phyloP scores from a whole-genome alignment of 2,329 filamentous ascomycete species.

The Phialocephala subalpina region DNA sequence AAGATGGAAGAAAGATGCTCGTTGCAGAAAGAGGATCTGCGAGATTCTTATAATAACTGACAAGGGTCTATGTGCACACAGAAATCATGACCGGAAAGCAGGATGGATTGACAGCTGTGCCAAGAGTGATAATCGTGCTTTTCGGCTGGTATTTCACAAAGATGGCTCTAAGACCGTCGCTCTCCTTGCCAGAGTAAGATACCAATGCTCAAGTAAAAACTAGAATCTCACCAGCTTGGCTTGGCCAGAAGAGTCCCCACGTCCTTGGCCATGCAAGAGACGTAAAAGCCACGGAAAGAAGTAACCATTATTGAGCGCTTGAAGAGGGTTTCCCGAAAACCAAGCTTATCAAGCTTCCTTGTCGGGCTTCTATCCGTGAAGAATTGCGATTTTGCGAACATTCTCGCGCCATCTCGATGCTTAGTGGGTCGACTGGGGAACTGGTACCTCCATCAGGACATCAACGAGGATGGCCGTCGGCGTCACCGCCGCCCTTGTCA shows the following conservation, averaged over 20 bases:
- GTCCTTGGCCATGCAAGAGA: neutral
- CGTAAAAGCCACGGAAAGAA: neutral
- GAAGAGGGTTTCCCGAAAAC: neutral
- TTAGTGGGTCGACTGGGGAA: neutral
- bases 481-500: neutral
- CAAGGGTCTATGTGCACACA: neutral
- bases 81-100: neutral
- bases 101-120: neutral
- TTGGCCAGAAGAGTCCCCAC: neutral
- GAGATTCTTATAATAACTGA: neutral
- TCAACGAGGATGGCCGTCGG: neutral
- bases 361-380: neutral
- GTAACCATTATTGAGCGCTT: neutral
- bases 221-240: neutral
- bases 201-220: neutral
- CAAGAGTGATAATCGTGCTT: slow-evolving; percentile 5
- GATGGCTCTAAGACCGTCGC: neutral
- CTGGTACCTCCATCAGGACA: neutral
- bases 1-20: neutral
- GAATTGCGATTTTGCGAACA: neutral
- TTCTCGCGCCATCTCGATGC: neutral
- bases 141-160: neutral
- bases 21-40: neutral
- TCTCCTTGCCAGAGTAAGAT: neutral
- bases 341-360: slow-evolving; percentile 1